Percentiles rank a stretch among this genome's conserved stretches.
These are phyloP conservation scores for Hypholoma sublateritium DNA, from an alignment of 768 basidiomycete species.

Conservation along the genomic window DNA sequence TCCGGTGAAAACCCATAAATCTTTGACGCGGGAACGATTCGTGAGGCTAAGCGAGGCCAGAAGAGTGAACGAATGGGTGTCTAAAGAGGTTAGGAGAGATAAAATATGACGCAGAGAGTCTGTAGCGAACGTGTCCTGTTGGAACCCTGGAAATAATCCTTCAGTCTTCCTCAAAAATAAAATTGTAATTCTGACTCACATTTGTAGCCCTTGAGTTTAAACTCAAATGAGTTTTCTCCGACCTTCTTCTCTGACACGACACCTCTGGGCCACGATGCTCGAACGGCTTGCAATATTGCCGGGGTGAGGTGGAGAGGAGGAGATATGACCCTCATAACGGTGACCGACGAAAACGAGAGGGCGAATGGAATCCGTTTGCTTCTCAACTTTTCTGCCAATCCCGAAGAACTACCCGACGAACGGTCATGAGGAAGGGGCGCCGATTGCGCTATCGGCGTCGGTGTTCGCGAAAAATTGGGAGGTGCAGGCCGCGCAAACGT, in stretches of 20 bases:
- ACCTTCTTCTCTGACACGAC: conserved; percentile 78
- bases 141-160: conserved; percentile 54
- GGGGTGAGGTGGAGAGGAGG: conserved; percentile 79
- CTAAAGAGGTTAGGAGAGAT: conserved; percentile 62
- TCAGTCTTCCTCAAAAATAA: background rate
- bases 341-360: conserved; percentile 69
- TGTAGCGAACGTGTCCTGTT: conserved; percentile 71
- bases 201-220: conserved; percentile 80
- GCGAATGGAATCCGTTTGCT: conserved; percentile 58
- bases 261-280: conserved; percentile 77
- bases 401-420: conserved; percentile 13
- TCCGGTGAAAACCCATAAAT: conserved; percentile 77
- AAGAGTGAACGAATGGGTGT: conserved; percentile 66
- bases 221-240: conserved; percentile 70
- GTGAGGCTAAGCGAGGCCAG: conserved; percentile 70
- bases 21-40: conserved; percentile 71
- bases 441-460: conserved; percentile 33
- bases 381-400: conserved; percentile 28
- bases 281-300: conserved; percentile 77
- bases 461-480: conserved; percentile 24
- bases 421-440: conserved; percentile 24
- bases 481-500: conserved; percentile 58
- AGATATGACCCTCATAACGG: conserved; percentile 67
- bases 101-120: conserved; percentile 76
- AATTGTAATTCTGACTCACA: conserved; percentile 42